These are phyloP conservation scores for Botrytis aclada DNA, from an alignment of 2,329 filamentous ascomycete species.

Conservation along the genomic window DNA sequence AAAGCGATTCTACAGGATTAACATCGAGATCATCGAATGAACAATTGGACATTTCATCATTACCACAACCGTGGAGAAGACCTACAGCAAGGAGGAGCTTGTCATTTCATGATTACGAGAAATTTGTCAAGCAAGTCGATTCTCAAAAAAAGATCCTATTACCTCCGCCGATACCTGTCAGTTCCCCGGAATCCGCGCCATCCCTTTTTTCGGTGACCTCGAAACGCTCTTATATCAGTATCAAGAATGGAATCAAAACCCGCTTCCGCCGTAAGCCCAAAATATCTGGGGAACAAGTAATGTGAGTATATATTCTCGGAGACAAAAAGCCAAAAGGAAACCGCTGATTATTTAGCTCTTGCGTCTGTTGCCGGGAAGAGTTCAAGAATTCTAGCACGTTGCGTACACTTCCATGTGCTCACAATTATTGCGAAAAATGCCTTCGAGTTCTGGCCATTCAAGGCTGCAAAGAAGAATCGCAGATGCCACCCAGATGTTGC, in stretches of 20 bases:
- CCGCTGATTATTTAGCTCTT: constrained; percentile 45
- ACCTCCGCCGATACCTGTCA: constrained; percentile 16
- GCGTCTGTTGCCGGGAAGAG: constrained; percentile 55
- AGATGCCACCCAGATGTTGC: constrained; percentile 62
- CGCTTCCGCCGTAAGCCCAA: constrained; percentile 28
- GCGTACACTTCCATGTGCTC: constrained; percentile 54
- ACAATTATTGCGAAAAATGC: constrained; percentile 56
- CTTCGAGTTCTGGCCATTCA: constrained; percentile 53
- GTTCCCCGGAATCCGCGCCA: constrained; percentile 29
- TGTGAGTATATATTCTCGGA: constrained; percentile 28
- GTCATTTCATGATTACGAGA: constrained; percentile 37
- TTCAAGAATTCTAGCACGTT: constrained; percentile 45
- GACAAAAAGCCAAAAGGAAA: background rate
- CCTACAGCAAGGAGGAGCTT: constrained; percentile 27
- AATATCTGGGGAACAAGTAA: constrained; percentile 23
- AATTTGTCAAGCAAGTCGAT: constrained; percentile 31
- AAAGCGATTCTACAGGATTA: constrained; percentile 32
- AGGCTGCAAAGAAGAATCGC: constrained; percentile 54
- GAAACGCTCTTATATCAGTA: constrained; percentile 30
- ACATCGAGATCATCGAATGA: constrained; percentile 34
- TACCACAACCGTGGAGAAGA: constrained; percentile 24
- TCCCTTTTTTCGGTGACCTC: constrained; percentile 36
- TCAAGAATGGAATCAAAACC: constrained; percentile 33
- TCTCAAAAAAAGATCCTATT: constrained; percentile 22
- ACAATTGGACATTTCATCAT: constrained; percentile 5